Evolutionary conservation across 1,284 basidiomycete genomes (phyloP).

Genomic region (Microbotryum silenes-acaulis): DNA sequence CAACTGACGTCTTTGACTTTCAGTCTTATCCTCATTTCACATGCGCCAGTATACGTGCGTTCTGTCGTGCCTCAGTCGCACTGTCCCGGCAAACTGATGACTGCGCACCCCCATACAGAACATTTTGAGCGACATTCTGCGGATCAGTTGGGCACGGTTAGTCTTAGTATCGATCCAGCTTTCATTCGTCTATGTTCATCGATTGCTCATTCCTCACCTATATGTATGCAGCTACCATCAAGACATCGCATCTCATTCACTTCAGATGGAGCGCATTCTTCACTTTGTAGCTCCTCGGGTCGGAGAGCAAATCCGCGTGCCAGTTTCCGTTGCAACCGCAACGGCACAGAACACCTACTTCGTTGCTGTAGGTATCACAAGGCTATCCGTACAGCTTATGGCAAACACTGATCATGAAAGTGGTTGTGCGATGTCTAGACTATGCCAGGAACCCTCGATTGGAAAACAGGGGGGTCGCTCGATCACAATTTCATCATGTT

Average conservation of each 20-base stretch:
- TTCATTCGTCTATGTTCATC: neutral
- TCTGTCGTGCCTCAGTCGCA: no score
- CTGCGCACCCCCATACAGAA: slow-evolving; percentile 22
- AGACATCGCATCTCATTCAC: slow-evolving; percentile 40
- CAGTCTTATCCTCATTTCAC: slow-evolving; percentile 19
- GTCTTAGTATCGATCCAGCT: no score
- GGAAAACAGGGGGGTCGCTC: slow-evolving; percentile 42
- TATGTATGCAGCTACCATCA: slow-evolving; percentile 31
- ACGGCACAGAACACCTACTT: slow-evolving; percentile 7
- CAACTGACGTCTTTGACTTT: no score
- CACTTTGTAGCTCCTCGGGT: slow-evolving; percentile 37
- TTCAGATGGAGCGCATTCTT: slow-evolving; percentile 40
- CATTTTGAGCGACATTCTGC: slow-evolving; percentile 39
- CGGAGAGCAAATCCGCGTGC: slow-evolving; percentile 35
- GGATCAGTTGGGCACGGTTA: slow-evolving; percentile 39
- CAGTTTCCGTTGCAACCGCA: slow-evolving; percentile 3
- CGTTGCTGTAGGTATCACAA: slow-evolving; percentile 7
- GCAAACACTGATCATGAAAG: neutral
- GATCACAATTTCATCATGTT: slow-evolving; percentile 71
- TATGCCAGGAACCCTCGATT: slow-evolving; percentile 46
- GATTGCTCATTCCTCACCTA: neutral
- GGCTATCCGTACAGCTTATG: slow-evolving; percentile 6
- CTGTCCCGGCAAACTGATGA: slow-evolving; percentile 34
- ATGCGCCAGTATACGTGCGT: slow-evolving; percentile 18
- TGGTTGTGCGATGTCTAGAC: slow-evolving; percentile 8